Percentiles rank a stretch among this genome's conserved stretches.
Conservation (phyloP, 345 rosid species). For the Triadica sebifera region DNA sequence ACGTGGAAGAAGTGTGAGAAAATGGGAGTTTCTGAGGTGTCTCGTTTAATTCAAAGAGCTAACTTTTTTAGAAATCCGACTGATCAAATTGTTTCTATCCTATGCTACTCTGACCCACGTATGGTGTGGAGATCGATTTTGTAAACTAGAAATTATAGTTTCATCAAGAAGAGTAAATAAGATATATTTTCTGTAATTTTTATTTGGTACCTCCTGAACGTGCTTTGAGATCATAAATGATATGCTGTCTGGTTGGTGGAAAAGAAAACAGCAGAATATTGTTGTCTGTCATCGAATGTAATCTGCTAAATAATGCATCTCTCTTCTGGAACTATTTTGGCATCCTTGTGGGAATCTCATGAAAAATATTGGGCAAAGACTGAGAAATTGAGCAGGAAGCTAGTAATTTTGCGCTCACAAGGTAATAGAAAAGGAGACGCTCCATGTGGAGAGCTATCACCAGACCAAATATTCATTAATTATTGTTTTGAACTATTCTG, state of each 20-base stretch:
- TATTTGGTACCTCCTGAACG: too few relatives aligned
- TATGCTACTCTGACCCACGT: neutral
- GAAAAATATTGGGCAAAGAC: neutral
- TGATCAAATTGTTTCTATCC: neutral
- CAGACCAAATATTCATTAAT: too few relatives aligned
- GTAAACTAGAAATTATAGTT: neutral
- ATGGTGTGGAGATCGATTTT: neutral
- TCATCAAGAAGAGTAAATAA: neutral
- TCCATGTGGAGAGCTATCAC: too few relatives aligned
- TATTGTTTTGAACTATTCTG: too few relatives aligned
- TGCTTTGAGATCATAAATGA: neutral
- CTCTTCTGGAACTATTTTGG: neutral
- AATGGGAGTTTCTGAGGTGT: neutral
- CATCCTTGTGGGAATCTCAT: neutral
- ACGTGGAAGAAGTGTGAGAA: conserved; percentile 73
- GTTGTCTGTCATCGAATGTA: neutral
- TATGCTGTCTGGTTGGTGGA: neutral
- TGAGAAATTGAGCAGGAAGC: too few relatives aligned
- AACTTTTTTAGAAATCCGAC: neutral
- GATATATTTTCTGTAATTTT: neutral
- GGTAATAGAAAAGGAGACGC: too few relatives aligned
- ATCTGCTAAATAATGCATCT: neutral
- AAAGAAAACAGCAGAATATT: too few relatives aligned
- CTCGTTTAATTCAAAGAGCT: neutral
- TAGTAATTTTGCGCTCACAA: too few relatives aligned